phyloP scores from a whole-genome alignment of 2,329 filamentous ascomycete species.

The Penicillium decumbens region DNA sequence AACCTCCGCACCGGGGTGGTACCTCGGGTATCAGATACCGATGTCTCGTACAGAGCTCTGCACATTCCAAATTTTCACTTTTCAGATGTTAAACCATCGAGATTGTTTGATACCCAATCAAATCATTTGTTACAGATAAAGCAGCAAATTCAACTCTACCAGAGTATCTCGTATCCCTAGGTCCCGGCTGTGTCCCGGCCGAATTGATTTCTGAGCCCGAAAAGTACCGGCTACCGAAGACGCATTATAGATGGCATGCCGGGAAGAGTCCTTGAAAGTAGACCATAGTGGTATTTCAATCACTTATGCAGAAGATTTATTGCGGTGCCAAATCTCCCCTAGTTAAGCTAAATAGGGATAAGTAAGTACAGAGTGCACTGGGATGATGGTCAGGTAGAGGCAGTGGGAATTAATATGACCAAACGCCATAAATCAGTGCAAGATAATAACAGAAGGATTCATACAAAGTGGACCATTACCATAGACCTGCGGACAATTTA shows the following conservation, averaged over 20 bases:
- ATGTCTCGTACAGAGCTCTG: neutral
- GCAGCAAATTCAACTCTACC: neutral
- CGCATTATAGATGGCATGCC: too few species aligned
- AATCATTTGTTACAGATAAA: slow-evolving; percentile 3
- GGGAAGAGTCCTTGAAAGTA: too few species aligned
- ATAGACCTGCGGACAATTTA: neutral
- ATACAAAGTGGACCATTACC: too few species aligned
- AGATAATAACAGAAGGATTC: too few species aligned
- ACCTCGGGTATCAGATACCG: neutral
- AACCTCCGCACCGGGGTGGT: neutral
- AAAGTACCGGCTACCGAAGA: too few species aligned
- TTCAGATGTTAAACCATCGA: slow-evolving; percentile 4
- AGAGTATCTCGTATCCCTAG: neutral
- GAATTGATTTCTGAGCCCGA: neutral
- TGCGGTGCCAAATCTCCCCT: too few species aligned
- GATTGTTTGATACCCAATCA: slow-evolving; percentile 23
- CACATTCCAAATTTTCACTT: neutral
- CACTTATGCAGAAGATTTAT: too few species aligned
- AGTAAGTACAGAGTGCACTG: too few species aligned
- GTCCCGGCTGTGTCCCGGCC: neutral
- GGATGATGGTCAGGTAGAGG: too few species aligned
- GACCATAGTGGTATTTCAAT: neutral
- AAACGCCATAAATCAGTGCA: too few species aligned
- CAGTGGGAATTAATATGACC: too few species aligned
- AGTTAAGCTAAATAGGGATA: too few species aligned